These are phyloP conservation scores for Trichocladium uniseriatum DNA, from an alignment of 495 filamentous ascomycete species.

Conservation along the genomic window DNA sequence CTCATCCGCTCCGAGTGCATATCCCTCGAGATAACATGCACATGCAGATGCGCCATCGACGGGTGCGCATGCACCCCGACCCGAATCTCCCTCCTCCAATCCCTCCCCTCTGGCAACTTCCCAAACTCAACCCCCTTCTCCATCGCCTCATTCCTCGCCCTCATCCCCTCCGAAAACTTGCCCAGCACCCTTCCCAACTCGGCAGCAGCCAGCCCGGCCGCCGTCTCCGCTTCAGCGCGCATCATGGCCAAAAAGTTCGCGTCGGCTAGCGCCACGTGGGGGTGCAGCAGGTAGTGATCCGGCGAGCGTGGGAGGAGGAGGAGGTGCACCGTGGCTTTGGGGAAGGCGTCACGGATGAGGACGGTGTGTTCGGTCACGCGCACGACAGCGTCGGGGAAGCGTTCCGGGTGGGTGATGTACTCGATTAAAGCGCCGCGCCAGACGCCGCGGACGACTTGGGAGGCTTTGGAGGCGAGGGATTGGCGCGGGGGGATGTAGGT, in stretches of 20 bases:
- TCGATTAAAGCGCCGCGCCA: conserved; percentile 56
- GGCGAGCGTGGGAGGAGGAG: conserved; percentile 75
- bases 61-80: conserved; percentile 77
- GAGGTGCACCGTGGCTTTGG: conserved; percentile 75
- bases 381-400: conserved; percentile 57
- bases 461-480: conserved; percentile 4
- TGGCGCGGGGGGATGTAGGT: conserved; percentile 10
- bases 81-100: conserved; percentile 70
- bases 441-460: conserved; percentile 16
- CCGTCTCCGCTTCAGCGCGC: conserved; percentile 47
- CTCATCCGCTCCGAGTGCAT: conserved; percentile 59
- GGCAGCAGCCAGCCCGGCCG: conserved; percentile 55
- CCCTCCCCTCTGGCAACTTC: conserved; percentile 56
- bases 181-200: conserved; percentile 71
- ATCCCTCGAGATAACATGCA: conserved; percentile 78
- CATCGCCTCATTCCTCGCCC: conserved; percentile 39
- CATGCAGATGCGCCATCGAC: conserved; percentile 87
- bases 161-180: conserved; percentile 51
- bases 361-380: conserved; percentile 65
- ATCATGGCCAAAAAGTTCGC: conserved; percentile 58
- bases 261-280: conserved; percentile 71
- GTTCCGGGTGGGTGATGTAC: conserved; percentile 61
- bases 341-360: conserved; percentile 71
- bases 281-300: conserved; percentile 53
- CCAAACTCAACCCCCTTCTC: conserved; percentile 18